phyloP scores from a whole-genome alignment of 306 rosid species.

The Cyclanthera cordifolia region DNA sequence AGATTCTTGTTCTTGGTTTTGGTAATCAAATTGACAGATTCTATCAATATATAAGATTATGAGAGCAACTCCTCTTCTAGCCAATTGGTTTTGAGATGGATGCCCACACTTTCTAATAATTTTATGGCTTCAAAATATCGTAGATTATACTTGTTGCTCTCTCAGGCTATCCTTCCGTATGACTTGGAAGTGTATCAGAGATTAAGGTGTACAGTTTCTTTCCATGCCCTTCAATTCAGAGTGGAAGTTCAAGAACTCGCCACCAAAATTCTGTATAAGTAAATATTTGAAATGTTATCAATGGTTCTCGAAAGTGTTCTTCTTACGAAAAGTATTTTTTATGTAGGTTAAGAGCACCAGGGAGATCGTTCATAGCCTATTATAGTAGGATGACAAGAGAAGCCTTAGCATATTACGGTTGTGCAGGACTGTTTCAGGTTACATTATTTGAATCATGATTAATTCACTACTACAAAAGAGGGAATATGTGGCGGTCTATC shows the following conservation, averaged over 20 bases:
- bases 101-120: no score
- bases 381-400: constrained; percentile 97
- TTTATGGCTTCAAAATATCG: constrained; percentile 4
- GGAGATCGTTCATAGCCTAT: constrained; percentile 75
- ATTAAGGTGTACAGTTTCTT: constrained; percentile 88
- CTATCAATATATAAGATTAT: no score
- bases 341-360: constrained; percentile 64
- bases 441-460: constrained; percentile 19
- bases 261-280: constrained; percentile 65
- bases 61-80: no score
- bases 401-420: constrained; percentile 81
- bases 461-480: no score
- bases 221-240: constrained; percentile 79
- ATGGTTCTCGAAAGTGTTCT: neutral
- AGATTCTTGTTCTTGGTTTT: no score
- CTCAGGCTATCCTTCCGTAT: constrained; percentile 65
- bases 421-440: constrained; percentile 98
- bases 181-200: constrained; percentile 74
- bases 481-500: no score
- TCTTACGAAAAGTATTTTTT: neutral
- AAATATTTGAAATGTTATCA: constrained; percentile 13
- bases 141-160: neutral
- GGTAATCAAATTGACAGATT: no score
- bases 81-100: no score
- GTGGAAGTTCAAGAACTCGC: constrained; percentile 83